Conservation (phyloP, 352 stramenopile species). For the Phytophthora hybrid region DNA sequence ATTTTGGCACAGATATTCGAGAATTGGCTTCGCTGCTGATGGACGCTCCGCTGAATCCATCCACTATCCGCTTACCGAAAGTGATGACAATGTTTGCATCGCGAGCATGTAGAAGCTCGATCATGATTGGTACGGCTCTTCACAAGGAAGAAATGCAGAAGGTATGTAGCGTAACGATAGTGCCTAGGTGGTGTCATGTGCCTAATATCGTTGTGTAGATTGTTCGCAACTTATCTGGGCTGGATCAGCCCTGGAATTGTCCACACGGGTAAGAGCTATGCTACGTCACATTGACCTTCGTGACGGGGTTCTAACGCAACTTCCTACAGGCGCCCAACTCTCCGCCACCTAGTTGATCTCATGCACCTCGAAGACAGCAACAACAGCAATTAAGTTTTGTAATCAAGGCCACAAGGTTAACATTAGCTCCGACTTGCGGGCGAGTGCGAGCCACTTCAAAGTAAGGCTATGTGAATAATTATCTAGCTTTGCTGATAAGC, state of each 20-base stretch:
- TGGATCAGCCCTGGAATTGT: constrained; percentile 98
- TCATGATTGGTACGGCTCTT: constrained; percentile 98
- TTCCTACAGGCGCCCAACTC: constrained; percentile 65
- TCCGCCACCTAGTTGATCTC: constrained; percentile 78
- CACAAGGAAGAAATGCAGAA: constrained; percentile 93
- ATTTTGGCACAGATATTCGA: constrained; percentile 73
- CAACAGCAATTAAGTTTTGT: constrained; percentile 11
- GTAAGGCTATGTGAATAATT: constrained; percentile 41
- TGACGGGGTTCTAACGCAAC: neutral
- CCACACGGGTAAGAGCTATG: constrained; percentile 76
- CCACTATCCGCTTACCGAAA: constrained; percentile 92
- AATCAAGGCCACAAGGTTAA: constrained; percentile 20
- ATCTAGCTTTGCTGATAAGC: constrained; percentile 18
- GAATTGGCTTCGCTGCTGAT: constrained; percentile 88
- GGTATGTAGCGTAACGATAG: constrained; percentile 46
- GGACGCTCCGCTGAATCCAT: constrained; percentile 62
- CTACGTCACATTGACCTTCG: neutral
- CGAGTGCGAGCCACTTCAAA: constrained; percentile 28
- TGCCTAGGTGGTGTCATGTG: neutral
- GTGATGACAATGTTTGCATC: constrained; percentile 97
- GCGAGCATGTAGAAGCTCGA: constrained; percentile 93
- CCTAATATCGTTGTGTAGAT: constrained; percentile 45
- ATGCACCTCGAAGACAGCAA: constrained; percentile 48
- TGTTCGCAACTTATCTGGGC: constrained; percentile 87
- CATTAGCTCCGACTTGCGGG: constrained; percentile 7